Evolutionary conservation across 805 yeast species (phyloP), one percentile per base, ranked within the genome.

Genomic region (Wickerhamomyces canadensis): DNA sequence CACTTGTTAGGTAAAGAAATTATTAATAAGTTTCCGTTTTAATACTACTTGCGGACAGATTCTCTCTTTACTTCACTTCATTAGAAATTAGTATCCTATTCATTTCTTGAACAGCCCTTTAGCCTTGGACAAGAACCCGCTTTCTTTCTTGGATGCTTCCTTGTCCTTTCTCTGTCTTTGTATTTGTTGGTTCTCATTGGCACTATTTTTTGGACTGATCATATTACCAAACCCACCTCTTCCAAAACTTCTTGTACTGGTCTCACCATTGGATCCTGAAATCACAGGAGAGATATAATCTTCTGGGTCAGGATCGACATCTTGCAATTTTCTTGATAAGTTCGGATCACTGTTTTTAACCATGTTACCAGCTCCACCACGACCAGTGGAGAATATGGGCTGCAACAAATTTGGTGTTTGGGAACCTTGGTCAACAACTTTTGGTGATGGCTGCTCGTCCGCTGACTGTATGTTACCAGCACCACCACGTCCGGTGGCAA

Each of bases 301-400:
- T 9, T 52, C 61, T 4, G 56, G 60, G 7, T 52, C 61, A 3
- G 57, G 60, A 29, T 78, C 85, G 6, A 78, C 85, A 49, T 78
- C 88, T 55, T 81, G 88, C 11, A 83, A 70, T 46, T 67, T 70
- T 42, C 88, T 65, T 5, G 85, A 70, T 34, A 74, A 49, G 34
- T 69, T 67, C 1, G 81, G 74, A 54, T 80, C 77, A 25, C 67
- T 67, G 56, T 80, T 82, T 43, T 65, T 68, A 38, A 77, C 61
- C 84, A 82, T 82, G 51, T 82, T 82, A 5, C 91, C 91, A 34
- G 74, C 78, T 6, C 91, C 91, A 6, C 91, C 91, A 46, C 91
- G 68, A 16, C 89, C 91, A 2, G 88, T 82, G 19, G 84, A 70
- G 51, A 76, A 73, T 19, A 74, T 71, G 21, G 73, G 71, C 15